A percentile compares a stretch with the other conserved stretches of the same genome.
phyloP scores from a whole-genome alignment of 345 rosid species.

The Moricandia moricandioides region DNA sequence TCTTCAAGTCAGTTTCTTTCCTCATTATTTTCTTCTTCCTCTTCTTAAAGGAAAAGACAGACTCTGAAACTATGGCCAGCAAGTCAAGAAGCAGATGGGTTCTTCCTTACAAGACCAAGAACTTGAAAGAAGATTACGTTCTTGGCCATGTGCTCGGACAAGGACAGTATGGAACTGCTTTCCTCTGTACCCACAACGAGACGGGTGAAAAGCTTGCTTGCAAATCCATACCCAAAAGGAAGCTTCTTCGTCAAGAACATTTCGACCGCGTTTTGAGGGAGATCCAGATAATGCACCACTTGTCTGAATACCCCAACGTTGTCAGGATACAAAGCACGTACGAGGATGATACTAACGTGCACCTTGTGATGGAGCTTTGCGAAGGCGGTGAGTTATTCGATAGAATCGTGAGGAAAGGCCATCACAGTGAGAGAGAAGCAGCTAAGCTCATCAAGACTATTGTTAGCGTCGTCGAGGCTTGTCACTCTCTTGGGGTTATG shows the following conservation, averaged over 20 bases:
- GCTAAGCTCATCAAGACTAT: constrained; percentile 67
- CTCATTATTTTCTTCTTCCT: background rate
- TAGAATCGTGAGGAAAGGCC: constrained; percentile 66
- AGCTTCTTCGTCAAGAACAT: constrained; percentile 65
- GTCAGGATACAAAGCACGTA: constrained; percentile 58
- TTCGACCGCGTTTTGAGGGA: constrained; percentile 77
- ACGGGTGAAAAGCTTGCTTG: constrained; percentile 59
- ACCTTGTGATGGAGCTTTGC: constrained; percentile 81
- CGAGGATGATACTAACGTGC: constrained; percentile 51
- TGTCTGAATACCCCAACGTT: constrained; percentile 61
- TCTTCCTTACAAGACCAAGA: constrained; percentile 33
- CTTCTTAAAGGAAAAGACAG: constrained; percentile 3
- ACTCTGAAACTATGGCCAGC: constrained; percentile 18
- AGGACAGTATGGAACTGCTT: constrained; percentile 79
- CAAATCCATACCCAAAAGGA: constrained; percentile 75
- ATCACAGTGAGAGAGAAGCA: constrained; percentile 73
- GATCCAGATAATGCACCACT: constrained; percentile 88
- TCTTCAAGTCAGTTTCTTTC: constrained; percentile 29
- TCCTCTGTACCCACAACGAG: constrained; percentile 54
- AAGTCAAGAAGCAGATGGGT: constrained; percentile 37
- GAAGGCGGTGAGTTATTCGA: constrained; percentile 78
- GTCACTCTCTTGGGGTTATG: constrained; percentile 75
- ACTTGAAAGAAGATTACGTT: constrained; percentile 42
- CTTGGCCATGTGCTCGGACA: constrained; percentile 59
- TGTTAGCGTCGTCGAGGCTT: constrained; percentile 68